Base-by-base conservation (phyloP, 148 eudicot species). In the Cornus kousa region DNA sequence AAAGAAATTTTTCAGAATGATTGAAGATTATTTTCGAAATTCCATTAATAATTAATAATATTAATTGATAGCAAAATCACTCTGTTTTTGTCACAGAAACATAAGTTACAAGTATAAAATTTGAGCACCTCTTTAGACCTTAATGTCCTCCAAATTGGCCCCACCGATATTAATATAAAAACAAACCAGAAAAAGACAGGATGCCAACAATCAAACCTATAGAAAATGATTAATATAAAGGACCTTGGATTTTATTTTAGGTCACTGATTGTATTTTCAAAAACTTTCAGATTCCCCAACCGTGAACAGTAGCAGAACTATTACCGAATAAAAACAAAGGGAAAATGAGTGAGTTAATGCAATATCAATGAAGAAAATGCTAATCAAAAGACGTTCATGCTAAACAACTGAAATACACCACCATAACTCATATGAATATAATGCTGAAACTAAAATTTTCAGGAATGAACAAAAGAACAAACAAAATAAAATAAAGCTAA, bases 401-500 rank as follows among this genome's bases (percentile, higher is more conserved):
- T 37, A n/a, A n/a, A n/a, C n/a, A n/a, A n/a, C n/a, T n/a, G n/a
- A n/a, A n/a, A n/a, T n/a, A n/a, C n/a, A n/a, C n/a, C n/a, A 53
- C 43, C 23, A 4, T 19, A 57, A 2, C 9, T 50, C 10, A 24
- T 10, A 75, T 55, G 1, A 1, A 22, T 64, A 70, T n/a, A 43
- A 71, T 73, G 31, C 67, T 22, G 6, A 48, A 77, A 68, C 33
- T 23, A 68, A 31, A 7, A 2, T 20, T 75, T 71, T 73, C 19
- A 50, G 80, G 50, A 23, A 78, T 9, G 69, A 39, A 69, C 43
- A 39, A 66, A 57, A 28, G 60, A 24, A n/a, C n/a, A n/a, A n/a
- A n/a, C n/a, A n/a, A n/a, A n/a, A n/a, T n/a, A 37, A 23, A 32
- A 39, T 70, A 75, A 65, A 46, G 66, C 37, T 12, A 80, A 72